Percentiles rank a stretch among this genome's conserved stretches.
phyloP scores from a whole-genome alignment of 768 basidiomycete genomes.

The Rhodotorula toruloides region DNA sequence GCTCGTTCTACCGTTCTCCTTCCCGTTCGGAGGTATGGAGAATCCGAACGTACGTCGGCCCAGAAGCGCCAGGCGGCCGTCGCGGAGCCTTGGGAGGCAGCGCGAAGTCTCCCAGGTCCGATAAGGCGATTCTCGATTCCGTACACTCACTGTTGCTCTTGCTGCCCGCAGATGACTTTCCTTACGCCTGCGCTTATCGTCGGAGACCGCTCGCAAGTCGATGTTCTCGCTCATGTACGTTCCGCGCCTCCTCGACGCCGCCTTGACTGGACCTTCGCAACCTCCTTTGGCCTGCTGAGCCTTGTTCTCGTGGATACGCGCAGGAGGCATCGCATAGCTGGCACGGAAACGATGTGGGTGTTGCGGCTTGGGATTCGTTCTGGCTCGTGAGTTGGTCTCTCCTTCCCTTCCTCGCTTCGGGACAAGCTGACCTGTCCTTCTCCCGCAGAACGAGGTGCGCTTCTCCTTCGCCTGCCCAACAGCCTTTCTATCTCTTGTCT shows the following conservation, averaged over 20 bases:
- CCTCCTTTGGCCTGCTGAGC: no score
- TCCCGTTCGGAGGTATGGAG: constrained; percentile 57
- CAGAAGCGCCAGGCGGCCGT: neutral
- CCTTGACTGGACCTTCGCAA: no score
- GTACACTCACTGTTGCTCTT: no score
- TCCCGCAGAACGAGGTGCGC: constrained; percentile 3
- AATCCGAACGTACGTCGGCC: constrained; percentile 26
- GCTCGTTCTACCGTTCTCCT: constrained; percentile 79
- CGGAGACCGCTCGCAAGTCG: constrained; percentile 77
- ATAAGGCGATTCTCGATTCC: no score
- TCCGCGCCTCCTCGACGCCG: no score
- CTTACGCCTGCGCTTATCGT: constrained; percentile 64
- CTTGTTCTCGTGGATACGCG: no score
- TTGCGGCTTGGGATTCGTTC: constrained; percentile 48
- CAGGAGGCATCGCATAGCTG: constrained; percentile 83
- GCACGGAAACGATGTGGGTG: constrained; percentile 44
- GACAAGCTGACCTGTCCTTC: neutral
- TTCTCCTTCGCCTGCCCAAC: neutral
- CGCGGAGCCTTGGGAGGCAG: no score
- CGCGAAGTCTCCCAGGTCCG: no score
- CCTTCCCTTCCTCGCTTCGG: neutral
- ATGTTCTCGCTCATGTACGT: no score
- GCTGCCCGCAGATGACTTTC: constrained; percentile 35
- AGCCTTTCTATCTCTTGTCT: neutral
- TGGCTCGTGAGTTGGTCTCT: constrained; percentile 48